phyloP scores from a whole-genome alignment of 2,329 filamentous ascomycete species.

The Monilinia fructigena region DNA sequence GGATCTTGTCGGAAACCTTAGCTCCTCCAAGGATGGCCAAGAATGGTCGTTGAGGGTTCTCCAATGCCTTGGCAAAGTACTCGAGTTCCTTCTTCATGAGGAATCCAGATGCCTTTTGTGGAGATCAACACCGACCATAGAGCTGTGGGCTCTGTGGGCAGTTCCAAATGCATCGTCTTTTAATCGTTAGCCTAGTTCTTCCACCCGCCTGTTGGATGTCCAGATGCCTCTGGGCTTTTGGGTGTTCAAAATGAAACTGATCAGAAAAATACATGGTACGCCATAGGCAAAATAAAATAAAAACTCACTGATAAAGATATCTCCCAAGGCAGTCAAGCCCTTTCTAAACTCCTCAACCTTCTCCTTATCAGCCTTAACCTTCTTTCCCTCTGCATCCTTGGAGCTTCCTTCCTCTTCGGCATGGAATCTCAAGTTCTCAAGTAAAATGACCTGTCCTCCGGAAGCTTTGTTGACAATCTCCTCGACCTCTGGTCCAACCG shows the following conservation, averaged over 20 bases:
- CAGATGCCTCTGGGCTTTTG: neutral
- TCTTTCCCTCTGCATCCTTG: conserved; percentile 93
- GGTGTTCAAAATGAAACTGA: neutral
- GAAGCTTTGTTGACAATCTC: conserved; percentile 80
- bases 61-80: conserved; percentile 97
- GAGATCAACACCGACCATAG: conserved; percentile 95
- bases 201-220: neutral
- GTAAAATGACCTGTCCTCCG: conserved; percentile 78
- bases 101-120: conserved; percentile 96
- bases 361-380: conserved; percentile 94
- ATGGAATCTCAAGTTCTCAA: conserved; percentile 99
- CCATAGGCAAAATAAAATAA: neutral
- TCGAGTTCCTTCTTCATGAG: conserved; percentile 99
- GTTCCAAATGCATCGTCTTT: conserved; percentile 97
- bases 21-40: conserved; percentile 96
- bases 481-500: conserved; percentile 86
- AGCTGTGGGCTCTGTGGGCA: conserved; percentile 96
- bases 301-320: conserved; percentile 88
- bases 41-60: conserved; percentile 91
- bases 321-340: conserved; percentile 88
- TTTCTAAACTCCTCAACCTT: conserved; percentile 93
- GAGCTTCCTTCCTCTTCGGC: conserved; percentile 95
- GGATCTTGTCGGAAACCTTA: conserved; percentile 99
- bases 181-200: neutral
- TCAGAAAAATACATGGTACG: neutral